Evolutionary conservation across 2,329 filamentous ascomycete species (phyloP), one percentile per base, ranked within the genome.

Genomic region (Ustilaginoidea virens): DNA sequence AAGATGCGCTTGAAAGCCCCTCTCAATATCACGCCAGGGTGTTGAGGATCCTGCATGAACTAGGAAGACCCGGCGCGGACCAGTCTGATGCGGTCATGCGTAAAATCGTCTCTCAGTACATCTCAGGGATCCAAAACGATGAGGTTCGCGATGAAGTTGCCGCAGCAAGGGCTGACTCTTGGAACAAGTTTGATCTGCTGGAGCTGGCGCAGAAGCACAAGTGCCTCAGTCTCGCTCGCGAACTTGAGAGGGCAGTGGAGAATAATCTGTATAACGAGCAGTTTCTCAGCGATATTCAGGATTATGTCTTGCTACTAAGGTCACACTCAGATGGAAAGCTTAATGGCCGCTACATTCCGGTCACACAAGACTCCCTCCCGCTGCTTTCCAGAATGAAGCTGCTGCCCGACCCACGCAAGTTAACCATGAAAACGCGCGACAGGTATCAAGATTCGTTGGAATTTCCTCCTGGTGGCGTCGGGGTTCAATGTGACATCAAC

Each of bases 401-500:
- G 7, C 45, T 73, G 9, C 49, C 54, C 4, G 58, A 69, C 33
- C 68, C 69, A 28, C 52, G 62, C n/a, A 57, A 51, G 23, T 51
- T 67, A 39, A 40, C 54, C 3, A 56, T 60, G 6, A 63, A 66
- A 36, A 57, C 65, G 5, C 59, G 58, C 33, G 63, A 73, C 38
- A 59, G 56, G 17, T 69, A 67, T 45, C 57, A 54, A 33, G 66
- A 75, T 41, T 59, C 60, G 15, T 66, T 92, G 2, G 82, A 90
- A 48, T 87, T 87, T 33, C 80, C 80, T 5, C 81, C 81, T 44
- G 59, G 61, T 7, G 76, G 75, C 4, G 69, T 78, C 17, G 83
- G 83, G n/a, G 80, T 87, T 10, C 80, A 86, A 47, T 90, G 81
- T 47, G 83, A 93, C 46, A 82, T 94, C 60, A 92, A 92, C 51